These are phyloP conservation scores for Pichia norvegensis DNA, from an alignment of 1,139 yeast genomes.

Conservation along the genomic window DNA sequence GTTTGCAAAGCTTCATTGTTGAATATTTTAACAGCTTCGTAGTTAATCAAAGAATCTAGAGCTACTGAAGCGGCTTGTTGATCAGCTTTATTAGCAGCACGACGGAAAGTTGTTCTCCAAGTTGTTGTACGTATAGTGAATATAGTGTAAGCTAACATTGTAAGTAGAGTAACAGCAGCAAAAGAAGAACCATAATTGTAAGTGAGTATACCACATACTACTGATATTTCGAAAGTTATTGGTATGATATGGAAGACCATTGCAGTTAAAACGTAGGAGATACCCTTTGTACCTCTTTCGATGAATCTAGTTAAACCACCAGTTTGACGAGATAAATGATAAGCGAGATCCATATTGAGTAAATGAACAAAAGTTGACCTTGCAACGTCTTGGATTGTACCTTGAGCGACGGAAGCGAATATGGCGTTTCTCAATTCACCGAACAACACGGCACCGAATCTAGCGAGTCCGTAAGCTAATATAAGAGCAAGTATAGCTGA, in stretches of 20 bases:
- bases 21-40: conserved; percentile 90
- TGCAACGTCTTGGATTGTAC: conserved; percentile 88
- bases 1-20: conserved; percentile 81
- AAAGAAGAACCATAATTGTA: conserved; percentile 85
- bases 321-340: conserved; percentile 86
- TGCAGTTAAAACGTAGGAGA: conserved; percentile 83
- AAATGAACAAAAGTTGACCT: conserved; percentile 78
- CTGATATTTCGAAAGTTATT: conserved; percentile 79
- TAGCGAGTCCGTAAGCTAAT: conserved; percentile 84
- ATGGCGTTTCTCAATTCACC: conserved; percentile 94
- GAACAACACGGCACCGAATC: conserved; percentile 89
- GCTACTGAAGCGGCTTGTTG: conserved; percentile 93
- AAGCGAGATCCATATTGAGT: conserved; percentile 76
- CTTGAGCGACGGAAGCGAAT: conserved; percentile 92
- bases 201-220: conserved; percentile 89
- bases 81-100: conserved; percentile 90
- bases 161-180: conserved; percentile 80
- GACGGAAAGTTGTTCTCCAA: conserved; percentile 90
- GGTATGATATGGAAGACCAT: conserved; percentile 97
- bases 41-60: conserved; percentile 85
- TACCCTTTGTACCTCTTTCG: conserved; percentile 97
- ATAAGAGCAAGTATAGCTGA: conserved; percentile 65
- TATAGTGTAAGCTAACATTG: conserved; percentile 79
- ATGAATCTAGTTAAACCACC: conserved; percentile 96
- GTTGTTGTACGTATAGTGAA: conserved; percentile 91